A percentile compares a stretch with the other conserved stretches of the same genome.
phyloP scores from a whole-genome alignment of 192 early-diverging fungal genomes.

The Linnemannia elongata region DNA sequence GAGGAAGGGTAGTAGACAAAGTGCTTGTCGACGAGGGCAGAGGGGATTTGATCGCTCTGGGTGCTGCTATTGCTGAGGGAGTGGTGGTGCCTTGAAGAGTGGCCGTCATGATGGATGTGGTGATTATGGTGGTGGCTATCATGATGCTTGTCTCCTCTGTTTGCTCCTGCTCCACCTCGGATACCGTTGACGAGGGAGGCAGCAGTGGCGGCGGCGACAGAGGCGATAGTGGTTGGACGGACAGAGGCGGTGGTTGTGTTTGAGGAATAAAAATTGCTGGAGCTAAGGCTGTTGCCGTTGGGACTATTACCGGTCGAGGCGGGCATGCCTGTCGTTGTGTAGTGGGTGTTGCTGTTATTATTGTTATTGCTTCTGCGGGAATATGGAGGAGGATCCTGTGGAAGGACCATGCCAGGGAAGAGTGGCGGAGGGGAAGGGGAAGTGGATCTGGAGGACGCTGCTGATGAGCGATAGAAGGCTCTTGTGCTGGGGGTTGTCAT shows the following conservation, averaged over 20 bases:
- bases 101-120: not conserved
- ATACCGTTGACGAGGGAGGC: conserved; percentile 42
- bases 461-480: conserved; percentile 55
- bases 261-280: conserved; percentile 51
- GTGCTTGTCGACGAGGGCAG: conserved; percentile 54
- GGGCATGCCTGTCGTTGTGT: conserved; percentile 19
- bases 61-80: conserved; percentile 45
- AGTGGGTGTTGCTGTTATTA: conserved; percentile 5
- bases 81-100: conserved; percentile 30
- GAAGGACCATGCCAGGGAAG: conserved; percentile 55
- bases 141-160: not conserved
- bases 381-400: conserved; percentile 56
- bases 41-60: conserved; percentile 42
- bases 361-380: conserved; percentile 35
- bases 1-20: conserved; percentile 40
- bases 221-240: conserved; percentile 37
- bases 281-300: conserved; percentile 46
- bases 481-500: conserved; percentile 50
- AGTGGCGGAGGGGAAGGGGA: conserved; percentile 52
- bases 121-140: not conserved
- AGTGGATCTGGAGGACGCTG: conserved; percentile 56
- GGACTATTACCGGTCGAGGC: conserved; percentile 9
- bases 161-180: not conserved
- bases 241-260: conserved; percentile 30
- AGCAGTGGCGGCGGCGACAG: conserved; percentile 38